Evolutionary conservation across 169 alveolate genomes (phyloP), one percentile per base, ranked within the genome.

Genomic region (Cryptosporidium ryanae): DNA sequence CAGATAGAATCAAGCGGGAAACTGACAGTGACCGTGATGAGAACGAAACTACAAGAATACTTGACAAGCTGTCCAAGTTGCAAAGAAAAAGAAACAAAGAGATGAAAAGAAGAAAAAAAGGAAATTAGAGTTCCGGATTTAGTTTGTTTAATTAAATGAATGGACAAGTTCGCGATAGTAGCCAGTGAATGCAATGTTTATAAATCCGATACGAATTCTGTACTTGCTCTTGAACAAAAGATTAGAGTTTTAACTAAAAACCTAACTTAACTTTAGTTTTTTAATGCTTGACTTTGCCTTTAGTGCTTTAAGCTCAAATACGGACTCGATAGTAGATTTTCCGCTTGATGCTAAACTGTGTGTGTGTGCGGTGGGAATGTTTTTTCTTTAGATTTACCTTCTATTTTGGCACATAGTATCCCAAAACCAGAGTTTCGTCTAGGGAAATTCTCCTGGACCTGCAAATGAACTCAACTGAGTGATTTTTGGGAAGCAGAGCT

Each of bases 381-480:
- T 1, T 38, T 10, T 38, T 10, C 46, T 10, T 3, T 38, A 10
- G 46, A 12, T n/a, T n/a, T 52, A n/a, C n/a, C n/a, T n/a, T n/a
- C n/a, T 52, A 52, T 52, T 52, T 21, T 1, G 27, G 21, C 21
- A n/a, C 1, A 1, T 61, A 13, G 15, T 55, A 76, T 17, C 59
- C 64, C 32, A 76, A 34, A n/a, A 38, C 63, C 1, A 76, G 59
- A 15, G 38, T 18, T 31, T 59, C 46, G 21, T 61, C 17, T 18
- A 76, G 17, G 15, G 68, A 32, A 17, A 76, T 76, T 59, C 64
- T 76, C n/a, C 71, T 76, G 12, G 87, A 76, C 8, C 87, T 76
- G 44, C 87, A 76, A 12, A 76, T 61, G 38, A 76, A 76, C 48
- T 76, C 87, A 43, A 76, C 27, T 59, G 87, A 76, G 13, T 76